phyloP scores from a whole-genome alignment of 2,329 filamentous ascomycete genomes.

The Colletotrichum kahawae region DNA sequence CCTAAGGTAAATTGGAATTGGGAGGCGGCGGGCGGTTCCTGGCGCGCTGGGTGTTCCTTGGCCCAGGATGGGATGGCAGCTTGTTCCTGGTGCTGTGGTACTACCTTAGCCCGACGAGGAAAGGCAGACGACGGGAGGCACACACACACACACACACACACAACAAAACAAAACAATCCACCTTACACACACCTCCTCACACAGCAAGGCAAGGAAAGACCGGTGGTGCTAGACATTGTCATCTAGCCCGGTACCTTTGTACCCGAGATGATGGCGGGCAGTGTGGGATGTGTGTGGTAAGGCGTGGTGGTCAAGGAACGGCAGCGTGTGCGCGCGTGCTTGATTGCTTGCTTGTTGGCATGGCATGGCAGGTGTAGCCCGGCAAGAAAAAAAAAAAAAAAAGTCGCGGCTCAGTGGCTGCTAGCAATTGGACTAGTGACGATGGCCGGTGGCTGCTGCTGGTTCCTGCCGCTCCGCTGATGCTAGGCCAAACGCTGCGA shows the following conservation, averaged over 20 bases:
- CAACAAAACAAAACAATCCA: not conserved
- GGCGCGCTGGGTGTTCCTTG: not conserved
- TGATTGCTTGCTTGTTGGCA: not conserved
- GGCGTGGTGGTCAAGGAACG: not conserved
- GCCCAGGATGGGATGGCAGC: slow-evolving; percentile 2
- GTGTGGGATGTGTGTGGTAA: not conserved
- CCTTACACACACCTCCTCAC: not conserved
- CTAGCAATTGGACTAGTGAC: not conserved
- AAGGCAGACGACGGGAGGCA: not conserved
- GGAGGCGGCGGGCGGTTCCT: slow-evolving; percentile 19
- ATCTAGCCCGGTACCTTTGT: not conserved
- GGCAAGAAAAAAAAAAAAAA: not conserved
- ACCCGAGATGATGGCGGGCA: not conserved
- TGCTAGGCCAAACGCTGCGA: not conserved
- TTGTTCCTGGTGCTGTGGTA: slow-evolving; percentile 5
- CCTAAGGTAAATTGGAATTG: slow-evolving; percentile 16
- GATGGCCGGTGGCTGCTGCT: not conserved
- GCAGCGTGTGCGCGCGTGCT: no score
- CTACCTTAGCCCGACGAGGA: not conserved
- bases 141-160: not conserved
- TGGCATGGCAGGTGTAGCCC: not conserved
- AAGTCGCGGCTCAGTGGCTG: not conserved
- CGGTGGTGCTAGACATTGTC: not conserved
- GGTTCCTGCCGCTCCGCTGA: not conserved
- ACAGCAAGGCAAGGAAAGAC: not conserved